Evolutionary conservation across 257 asterid species (phyloP).

Genomic region (Gynochthodes officinalis): DNA sequence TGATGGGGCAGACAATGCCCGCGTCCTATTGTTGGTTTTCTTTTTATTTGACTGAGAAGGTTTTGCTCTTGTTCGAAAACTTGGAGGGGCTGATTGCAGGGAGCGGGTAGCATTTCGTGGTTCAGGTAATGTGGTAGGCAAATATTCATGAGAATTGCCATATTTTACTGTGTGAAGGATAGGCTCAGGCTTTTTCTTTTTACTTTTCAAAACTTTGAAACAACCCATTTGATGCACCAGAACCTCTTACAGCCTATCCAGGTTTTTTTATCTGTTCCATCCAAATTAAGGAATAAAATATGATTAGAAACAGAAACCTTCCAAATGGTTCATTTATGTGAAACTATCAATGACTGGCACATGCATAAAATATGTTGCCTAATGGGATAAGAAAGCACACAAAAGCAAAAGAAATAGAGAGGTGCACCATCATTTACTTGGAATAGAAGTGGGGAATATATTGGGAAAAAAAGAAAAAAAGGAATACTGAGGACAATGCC

Average conservation of each 20-base stretch:
- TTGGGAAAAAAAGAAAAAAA: not conserved
- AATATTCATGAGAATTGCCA: conserved; percentile 54
- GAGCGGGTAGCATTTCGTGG: conserved; percentile 58
- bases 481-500: not conserved
- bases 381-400: not conserved
- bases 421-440: not conserved
- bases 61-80: conserved; percentile 69
- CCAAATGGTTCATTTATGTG: not conserved
- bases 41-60: conserved; percentile 38
- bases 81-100: conserved; percentile 89
- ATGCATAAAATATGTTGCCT: not conserved
- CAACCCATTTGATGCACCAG: conserved; percentile 63
- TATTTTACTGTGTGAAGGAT: conserved; percentile 34
- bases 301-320: not conserved
- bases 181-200: conserved; percentile 67
- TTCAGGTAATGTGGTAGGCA: conserved; percentile 74
- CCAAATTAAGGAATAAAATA: not conserved
- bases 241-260: conserved; percentile 17
- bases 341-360: not conserved
- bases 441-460: too few species aligned
- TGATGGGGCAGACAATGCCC: conserved; percentile 81
- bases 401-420: not conserved
- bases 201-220: conserved; percentile 63
- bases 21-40: conserved; percentile 40
- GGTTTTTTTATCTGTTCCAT: conserved; percentile 31